Conservation (phyloP, 2,329 filamentous ascomycete species). For the Colletotrichum acutatum region DNA sequence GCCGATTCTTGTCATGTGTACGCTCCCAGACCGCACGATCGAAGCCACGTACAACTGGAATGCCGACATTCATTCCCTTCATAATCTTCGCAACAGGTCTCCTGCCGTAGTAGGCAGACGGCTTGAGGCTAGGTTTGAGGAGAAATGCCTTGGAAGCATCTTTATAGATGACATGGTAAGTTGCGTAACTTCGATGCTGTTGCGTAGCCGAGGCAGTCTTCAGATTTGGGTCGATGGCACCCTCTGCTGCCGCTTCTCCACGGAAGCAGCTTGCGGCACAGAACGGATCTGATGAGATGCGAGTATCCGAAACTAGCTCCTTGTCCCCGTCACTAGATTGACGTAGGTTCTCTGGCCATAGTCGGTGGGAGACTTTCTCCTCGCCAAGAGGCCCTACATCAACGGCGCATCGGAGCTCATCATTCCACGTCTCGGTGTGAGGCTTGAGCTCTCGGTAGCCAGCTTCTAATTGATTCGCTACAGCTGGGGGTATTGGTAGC, state of each 20-base stretch:
- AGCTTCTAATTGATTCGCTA: constrained; percentile 93
- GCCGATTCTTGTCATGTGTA: constrained; percentile 65
- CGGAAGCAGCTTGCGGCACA: constrained; percentile 70
- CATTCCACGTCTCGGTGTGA: constrained; percentile 92
- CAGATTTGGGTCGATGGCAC: constrained; percentile 52
- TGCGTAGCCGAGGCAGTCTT: constrained; percentile 50
- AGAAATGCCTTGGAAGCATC: constrained; percentile 82
- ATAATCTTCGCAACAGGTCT: constrained; percentile 85
- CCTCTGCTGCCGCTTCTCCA: constrained; percentile 69
- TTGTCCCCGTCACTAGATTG: constrained; percentile 37
- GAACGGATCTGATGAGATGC: constrained; percentile 64
- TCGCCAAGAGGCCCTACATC: constrained; percentile 91
- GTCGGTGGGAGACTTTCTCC: constrained; percentile 84
- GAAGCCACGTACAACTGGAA: constrained; percentile 91
- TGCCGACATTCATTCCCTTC: constrained; percentile 83
- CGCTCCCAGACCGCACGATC: constrained; percentile 81
- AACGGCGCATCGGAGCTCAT: constrained; percentile 89
- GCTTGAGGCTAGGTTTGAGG: constrained; percentile 84
- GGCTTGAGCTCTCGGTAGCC: constrained; percentile 88
- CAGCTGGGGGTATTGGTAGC: constrained; percentile 84
- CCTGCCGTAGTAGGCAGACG: constrained; percentile 86
- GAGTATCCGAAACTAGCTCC: constrained; percentile 44
- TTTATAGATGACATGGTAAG: constrained; percentile 88
- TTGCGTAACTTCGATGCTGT: constrained; percentile 70
- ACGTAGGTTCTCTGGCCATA: constrained; percentile 76